Percentiles rank a stretch among this genome's conserved stretches.
These are phyloP conservation scores for Schoenoplectus triqueter DNA, from an alignment of 202 grass and related monocot genomes.

Conservation along the genomic window DNA sequence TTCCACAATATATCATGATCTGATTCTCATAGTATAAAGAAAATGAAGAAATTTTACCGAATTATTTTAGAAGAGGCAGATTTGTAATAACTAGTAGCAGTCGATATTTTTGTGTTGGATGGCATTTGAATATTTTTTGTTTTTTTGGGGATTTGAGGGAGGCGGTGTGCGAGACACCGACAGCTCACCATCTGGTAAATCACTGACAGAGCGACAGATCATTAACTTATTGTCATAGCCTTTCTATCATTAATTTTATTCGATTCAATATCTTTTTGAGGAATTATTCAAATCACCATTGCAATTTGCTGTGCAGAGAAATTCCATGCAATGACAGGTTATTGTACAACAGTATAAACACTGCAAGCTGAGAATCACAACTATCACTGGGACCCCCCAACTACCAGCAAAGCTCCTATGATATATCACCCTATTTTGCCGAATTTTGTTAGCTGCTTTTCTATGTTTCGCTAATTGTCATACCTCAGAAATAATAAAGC, in stretches of 20 bases:
- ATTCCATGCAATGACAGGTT: background rate
- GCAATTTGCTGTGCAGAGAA: background rate
- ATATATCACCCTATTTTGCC: too few relatives aligned
- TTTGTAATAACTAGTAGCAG: background rate
- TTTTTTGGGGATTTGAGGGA: constrained; percentile 5
- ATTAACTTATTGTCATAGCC: background rate
- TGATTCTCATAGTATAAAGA: background rate
- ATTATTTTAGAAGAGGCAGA: background rate
- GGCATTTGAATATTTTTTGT: background rate
- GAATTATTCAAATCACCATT: background rate
- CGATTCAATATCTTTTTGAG: background rate
- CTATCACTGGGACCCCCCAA: background rate
- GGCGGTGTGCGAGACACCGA: background rate
- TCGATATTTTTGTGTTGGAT: background rate
- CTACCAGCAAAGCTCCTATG: too few relatives aligned
- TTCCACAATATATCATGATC: background rate
- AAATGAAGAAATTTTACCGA: background rate
- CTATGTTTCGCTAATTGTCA: too few relatives aligned
- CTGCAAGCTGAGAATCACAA: constrained; percentile 2
- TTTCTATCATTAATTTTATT: constrained; percentile 11
- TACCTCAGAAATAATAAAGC: too few relatives aligned
- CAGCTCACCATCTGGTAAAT: constrained; percentile 25
- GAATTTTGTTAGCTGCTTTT: too few relatives aligned
- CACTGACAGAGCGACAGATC: constrained; percentile 23
- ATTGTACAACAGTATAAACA: background rate